Evolutionary conservation across 805 yeast species (phyloP), one percentile per base, ranked within the genome.

Genomic region (Candida khao-thaluensis): DNA sequence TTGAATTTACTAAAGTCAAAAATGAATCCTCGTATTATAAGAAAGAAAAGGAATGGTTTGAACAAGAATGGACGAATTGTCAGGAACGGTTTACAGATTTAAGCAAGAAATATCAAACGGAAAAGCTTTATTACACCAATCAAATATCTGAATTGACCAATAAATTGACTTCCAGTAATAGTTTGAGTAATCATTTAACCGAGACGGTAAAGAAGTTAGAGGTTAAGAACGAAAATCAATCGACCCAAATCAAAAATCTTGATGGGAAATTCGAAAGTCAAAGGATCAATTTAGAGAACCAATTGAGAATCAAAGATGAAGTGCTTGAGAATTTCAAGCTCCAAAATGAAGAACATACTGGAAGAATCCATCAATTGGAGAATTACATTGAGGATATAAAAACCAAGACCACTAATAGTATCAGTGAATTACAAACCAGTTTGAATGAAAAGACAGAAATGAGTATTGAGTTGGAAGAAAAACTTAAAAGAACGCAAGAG

Each of bases 291-390:
- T 52, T 59, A 14, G 41, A 56, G n/a, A 61, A 56, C 37, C 72
- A 69, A 39, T 35, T 63, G 4, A 45, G 76, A 2, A 60, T 77
- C 31, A 86, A 82, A 56, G 81, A 81, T 35, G 77, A 84, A 35
- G 59, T 81, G 26, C 64, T 77, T 4, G 77, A 74, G 30, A 61
- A 85, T 12, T 66, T 82, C 39, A 79, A 81, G 36, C 43, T 62
- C 5, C 71, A 73, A 69, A 70, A 77, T 5, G 66, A 67, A 3
- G 82, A 81, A 37, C 68, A 79, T 15, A 63, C 68, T 31, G 58
- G 59, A 2, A 68, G 90, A 40, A 70, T 84, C 7, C 52, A 56
- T 1, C 76, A 77, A 37, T 60, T 85, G 16, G 87, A 83, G 44
- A 46, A 49, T 1, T 64, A 71, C 28, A 58, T 72, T 14, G 72